Conservation (phyloP, 2,329 filamentous ascomycete genomes). For the Diplodia intermedia region DNA sequence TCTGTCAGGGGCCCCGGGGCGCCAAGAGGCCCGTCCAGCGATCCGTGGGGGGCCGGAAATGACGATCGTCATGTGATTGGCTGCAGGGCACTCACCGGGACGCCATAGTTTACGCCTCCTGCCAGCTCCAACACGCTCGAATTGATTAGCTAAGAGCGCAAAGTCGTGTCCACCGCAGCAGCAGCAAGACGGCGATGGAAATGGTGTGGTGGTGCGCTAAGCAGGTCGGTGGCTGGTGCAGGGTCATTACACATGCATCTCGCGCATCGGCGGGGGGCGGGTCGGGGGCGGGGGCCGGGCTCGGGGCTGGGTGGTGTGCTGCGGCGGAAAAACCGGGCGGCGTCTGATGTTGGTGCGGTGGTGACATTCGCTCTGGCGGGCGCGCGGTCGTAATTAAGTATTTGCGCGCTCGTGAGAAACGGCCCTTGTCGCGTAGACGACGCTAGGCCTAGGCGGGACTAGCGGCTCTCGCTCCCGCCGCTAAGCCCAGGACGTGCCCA, state of each 20-base stretch:
- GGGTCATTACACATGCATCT: constrained; percentile 30
- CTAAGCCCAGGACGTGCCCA: constrained; percentile 16
- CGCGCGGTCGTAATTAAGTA: constrained; percentile 31
- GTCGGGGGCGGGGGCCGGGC: constrained; percentile 28
- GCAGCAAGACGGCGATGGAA: constrained; percentile 18
- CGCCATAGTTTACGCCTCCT: constrained; percentile 32
- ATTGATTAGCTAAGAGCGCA: constrained; percentile 24
- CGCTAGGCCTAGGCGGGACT: not conserved
- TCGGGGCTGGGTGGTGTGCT: constrained; percentile 25
- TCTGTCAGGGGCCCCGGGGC: constrained; percentile 19
- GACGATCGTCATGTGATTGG: constrained; percentile 33
- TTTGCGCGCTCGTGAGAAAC: constrained; percentile 30
- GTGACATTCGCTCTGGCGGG: constrained; percentile 32
- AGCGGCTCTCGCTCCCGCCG: constrained; percentile 17
- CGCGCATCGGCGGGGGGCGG: constrained; percentile 28
- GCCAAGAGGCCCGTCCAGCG: constrained; percentile 32
- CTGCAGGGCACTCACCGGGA: constrained; percentile 33
- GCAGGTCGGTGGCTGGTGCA: constrained; percentile 20
- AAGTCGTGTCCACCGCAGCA: constrained; percentile 30
- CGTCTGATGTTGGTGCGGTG: constrained; percentile 29
- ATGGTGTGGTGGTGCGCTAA: constrained; percentile 1
- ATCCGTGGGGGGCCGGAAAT: constrained; percentile 30
- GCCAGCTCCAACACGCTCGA: constrained; percentile 24
- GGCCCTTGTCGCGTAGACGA: constrained; percentile 10
- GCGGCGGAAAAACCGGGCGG: constrained; percentile 30